Evolutionary conservation across 2,329 filamentous ascomycete species (phyloP).

Genomic region (Hymenoscyphus albidus): DNA sequence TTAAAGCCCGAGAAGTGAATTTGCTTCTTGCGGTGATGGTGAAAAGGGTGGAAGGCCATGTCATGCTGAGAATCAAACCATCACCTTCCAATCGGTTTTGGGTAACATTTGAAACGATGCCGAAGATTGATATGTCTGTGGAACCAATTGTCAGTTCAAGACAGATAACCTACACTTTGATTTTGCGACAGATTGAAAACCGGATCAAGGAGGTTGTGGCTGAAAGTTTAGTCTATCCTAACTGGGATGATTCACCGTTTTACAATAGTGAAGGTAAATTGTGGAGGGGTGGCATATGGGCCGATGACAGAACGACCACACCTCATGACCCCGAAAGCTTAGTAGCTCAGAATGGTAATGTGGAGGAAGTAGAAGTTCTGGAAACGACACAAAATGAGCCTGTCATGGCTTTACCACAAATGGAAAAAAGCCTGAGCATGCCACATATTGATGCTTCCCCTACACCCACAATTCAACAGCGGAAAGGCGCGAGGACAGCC

Average conservation of each 20-base stretch:
- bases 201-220: slow-evolving; percentile 90
- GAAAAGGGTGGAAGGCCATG: slow-evolving; percentile 79
- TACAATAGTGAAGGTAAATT: slow-evolving; percentile 72
- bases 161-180: slow-evolving; percentile 91
- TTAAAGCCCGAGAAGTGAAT: slow-evolving; percentile 87
- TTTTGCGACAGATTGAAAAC: slow-evolving; percentile 89
- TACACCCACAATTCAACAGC: slow-evolving; percentile 46
- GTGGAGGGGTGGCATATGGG: slow-evolving; percentile 82
- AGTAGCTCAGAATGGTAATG: slow-evolving; percentile 44
- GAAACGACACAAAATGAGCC: slow-evolving; percentile 38
- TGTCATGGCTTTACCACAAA: slow-evolving; percentile 38
- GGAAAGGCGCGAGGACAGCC: slow-evolving; percentile 39
- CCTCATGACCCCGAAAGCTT: slow-evolving; percentile 37
- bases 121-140: slow-evolving; percentile 89
- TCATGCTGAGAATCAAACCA: slow-evolving; percentile 84
- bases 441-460: slow-evolving; percentile 40
- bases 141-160: slow-evolving; percentile 93
- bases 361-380: slow-evolving; percentile 39
- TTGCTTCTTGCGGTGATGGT: slow-evolving; percentile 81
- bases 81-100: slow-evolving; percentile 95
- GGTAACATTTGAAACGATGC: slow-evolving; percentile 91
- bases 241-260: slow-evolving; percentile 96
- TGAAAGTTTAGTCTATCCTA: slow-evolving; percentile 85
- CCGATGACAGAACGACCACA: slow-evolving; percentile 49
- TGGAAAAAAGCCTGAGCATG: slow-evolving; percentile 55